Base-by-base conservation (phyloP, 2,329 filamentous ascomycete genomes). In the Colletotrichum tofieldiae region DNA sequence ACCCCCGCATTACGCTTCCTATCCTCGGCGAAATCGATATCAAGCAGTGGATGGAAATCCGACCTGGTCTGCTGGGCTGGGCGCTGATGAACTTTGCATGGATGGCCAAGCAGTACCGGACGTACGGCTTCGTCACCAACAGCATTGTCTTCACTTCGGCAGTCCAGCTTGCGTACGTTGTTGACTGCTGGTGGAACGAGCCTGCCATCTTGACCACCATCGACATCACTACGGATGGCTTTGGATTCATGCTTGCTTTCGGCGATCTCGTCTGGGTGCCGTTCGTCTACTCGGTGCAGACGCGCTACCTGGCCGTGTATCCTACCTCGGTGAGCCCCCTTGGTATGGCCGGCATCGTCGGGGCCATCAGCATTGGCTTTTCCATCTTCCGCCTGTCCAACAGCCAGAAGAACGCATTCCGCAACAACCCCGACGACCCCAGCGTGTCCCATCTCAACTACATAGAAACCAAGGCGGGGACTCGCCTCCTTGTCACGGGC, bases 241-340 rank as follows among this genome's bases (percentile, higher is more conserved):
- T 98, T 77, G 96, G 96, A 65, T 94, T 94, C 85, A 98, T 98
- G 96, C 88, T 98, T 43, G 87, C 94, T 2, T 98, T 98, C 80
- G 96, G 95, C 67, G 96, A 98, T 78, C 87, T 98, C 7, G 93
- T 93, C 73, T 98, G 96, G 96, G 89, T 98, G 2, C 96, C 96
- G 0, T 97, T 97, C 81, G 87, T 94, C 71, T 98, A 98, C 86
- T 93, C 91, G 23, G 86, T 94, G 45, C 95, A 97, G 82, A 91
- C 93, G 9, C 91, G 94, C 54, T 98, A 98, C 81, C 90, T 98
- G 7, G 89, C 95, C 1, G 88, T 93, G 14, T 93, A 97, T 82
- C 96, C 96, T 0, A 85, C 95, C 18, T 87, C 92, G n/a, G 91
- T 98, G 7, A 95, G 95, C 1, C 84, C 89, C 45, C 77, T 85